Percentiles rank a stretch among this genome's conserved stretches.
Conservation (phyloP, 441 rosid genomes). For the Populus hybrid region DNA sequence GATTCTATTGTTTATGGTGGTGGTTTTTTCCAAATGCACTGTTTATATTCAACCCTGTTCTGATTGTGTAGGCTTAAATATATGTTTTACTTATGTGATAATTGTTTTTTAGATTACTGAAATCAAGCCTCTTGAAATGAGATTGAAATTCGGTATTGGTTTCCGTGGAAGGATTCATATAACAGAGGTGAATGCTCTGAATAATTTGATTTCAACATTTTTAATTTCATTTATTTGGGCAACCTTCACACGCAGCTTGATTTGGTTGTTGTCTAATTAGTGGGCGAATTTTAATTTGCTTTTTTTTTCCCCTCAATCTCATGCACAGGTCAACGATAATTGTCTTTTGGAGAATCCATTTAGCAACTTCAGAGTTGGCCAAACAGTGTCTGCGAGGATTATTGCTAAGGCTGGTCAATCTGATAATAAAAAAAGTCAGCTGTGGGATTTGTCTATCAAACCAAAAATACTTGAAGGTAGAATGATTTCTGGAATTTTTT, state of each 20-base stretch:
- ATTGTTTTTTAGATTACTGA: constrained; percentile 69
- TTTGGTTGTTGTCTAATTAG: constrained; percentile 8
- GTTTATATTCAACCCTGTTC: not conserved
- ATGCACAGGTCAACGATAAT: constrained; percentile 55
- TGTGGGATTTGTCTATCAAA: constrained; percentile 89
- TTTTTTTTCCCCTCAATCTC: not conserved
- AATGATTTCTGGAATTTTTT: constrained; percentile 9
- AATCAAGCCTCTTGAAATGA: constrained; percentile 77
- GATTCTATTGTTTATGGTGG: not conserved
- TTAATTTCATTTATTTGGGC: constrained; percentile 11
- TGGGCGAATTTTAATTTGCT: constrained; percentile 13
- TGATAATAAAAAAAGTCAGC: constrained; percentile 46
- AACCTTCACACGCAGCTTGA: not conserved
- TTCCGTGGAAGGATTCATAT: constrained; percentile 81
- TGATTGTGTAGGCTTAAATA: not conserved
- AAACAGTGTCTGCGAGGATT: constrained; percentile 74
- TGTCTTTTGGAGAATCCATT: constrained; percentile 58
- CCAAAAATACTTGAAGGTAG: constrained; percentile 66
- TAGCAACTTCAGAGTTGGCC: constrained; percentile 68
- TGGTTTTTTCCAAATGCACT: not conserved
- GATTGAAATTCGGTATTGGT: constrained; percentile 81
- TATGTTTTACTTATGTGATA: constrained; percentile 1
- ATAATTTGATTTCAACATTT: constrained; percentile 5
- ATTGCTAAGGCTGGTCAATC: constrained; percentile 53
- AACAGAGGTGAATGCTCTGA: constrained; percentile 67